Evolutionary conservation across 768 basidiomycete species (phyloP).

Genomic region (Lactarius psammicola): DNA sequence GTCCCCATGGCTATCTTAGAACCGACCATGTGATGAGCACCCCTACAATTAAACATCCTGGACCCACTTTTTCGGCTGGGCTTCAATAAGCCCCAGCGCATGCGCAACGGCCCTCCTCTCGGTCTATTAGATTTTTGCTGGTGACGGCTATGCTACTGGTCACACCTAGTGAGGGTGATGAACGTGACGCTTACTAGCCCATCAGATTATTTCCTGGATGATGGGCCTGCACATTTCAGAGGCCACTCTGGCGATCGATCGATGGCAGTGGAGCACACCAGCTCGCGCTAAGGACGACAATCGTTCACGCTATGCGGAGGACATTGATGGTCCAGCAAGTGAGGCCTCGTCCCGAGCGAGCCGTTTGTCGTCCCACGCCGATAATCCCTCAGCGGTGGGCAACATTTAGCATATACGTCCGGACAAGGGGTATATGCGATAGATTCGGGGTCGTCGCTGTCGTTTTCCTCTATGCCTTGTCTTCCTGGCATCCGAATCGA

Average conservation of each 20-base stretch:
- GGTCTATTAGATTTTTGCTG: no score
- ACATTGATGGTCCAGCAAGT: conserved; percentile 4
- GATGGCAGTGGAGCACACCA: conserved; percentile 16
- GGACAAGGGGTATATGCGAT: neutral
- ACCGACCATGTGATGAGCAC: conserved; percentile 46
- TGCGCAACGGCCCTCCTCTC: conserved; percentile 63
- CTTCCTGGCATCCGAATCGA: neutral
- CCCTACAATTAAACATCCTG: conserved; percentile 55
- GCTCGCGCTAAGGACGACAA: no score
- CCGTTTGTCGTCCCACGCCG: conserved; percentile 14
- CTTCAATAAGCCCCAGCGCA: conserved; percentile 47
- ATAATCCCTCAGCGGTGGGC: neutral
- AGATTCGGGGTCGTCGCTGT: conserved; percentile 14
- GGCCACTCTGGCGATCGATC: conserved; percentile 14
- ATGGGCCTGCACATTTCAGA: neutral
- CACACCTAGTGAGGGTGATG: no score
- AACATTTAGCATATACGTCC: conserved; percentile 1
- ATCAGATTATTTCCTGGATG: no score
- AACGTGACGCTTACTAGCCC: conserved; percentile 27
- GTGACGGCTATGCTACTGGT: no score
- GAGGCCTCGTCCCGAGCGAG: conserved; percentile 9
- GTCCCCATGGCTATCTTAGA: conserved; percentile 66
- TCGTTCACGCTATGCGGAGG: neutral
- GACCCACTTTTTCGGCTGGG: conserved; percentile 61
- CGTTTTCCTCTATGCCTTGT: neutral